Evolutionary conservation across 352 stramenopile species (phyloP), one percentile per base, ranked within the genome.

Genomic region (Globisporangium polare): DNA sequence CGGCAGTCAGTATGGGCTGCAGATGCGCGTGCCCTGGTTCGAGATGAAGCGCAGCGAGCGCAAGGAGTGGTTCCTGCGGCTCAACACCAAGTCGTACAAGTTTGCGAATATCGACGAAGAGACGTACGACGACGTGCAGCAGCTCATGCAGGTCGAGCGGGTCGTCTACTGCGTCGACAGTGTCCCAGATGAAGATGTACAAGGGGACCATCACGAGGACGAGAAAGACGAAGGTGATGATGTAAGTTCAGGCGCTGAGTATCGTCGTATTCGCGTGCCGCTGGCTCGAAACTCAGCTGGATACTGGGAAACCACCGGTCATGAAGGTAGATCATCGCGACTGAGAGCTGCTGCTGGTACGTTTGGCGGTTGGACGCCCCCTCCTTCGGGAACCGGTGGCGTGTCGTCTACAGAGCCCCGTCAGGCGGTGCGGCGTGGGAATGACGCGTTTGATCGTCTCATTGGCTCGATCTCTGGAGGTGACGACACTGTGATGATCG

Each of bases 21-120:
- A 33, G 20, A 12, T 18, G 52, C 24, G 13, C 39, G 17, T 45
- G 39, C 17, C 39, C n/a, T 62, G 56, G 56, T 62, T 62, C 22
- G 18, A 42, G 12, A 31, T 62, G 56, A 41, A 31, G 27, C 56
- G 41, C 27, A 41, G 18, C 29, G 57, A 62, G 31, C 57, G 57
- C 31, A 55, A 55, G 46, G 37, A 62, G 22, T 47, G 37, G 45
- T 56, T 62, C 22, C 33, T 54, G 20, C 18, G 31, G 2, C 45
- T 41, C 27, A 62, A 62, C 57, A 55, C 27, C 24, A 35, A 56
- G 45, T 47, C 46, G n/a, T 53, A 56, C 33, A 56, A 52, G 45
- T 54, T 53, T 26, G 51, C 56, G 10, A 55, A 53, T 29, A 39
- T 62, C 24, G 56, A 62, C 31, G 22, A 39, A 46, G 56, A 62